A percentile compares a stretch with the other conserved stretches of the same genome.
phyloP scores from a whole-genome alignment of 176 grass and related monocot species.

The Elymus sibiricus region DNA sequence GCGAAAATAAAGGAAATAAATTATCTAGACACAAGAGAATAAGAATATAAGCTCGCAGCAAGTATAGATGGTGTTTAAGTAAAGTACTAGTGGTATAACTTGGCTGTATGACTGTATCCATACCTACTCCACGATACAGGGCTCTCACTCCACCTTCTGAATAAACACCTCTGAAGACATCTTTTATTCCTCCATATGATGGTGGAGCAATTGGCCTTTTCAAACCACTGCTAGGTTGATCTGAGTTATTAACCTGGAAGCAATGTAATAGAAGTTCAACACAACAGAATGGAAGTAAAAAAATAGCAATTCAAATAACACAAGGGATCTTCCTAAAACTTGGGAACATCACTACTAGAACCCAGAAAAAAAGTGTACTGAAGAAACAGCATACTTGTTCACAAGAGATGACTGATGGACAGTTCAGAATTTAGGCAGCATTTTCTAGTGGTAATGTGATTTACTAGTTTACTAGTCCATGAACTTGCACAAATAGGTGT shows the following conservation, averaged over 20 bases:
- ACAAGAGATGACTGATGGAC: background rate
- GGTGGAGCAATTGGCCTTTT: slow-evolving; percentile 47
- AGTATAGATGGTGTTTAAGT: background rate
- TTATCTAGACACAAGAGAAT: background rate
- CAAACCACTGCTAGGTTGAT: slow-evolving; percentile 39
- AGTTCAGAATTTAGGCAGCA: background rate
- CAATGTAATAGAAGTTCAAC: slow-evolving; percentile 21
- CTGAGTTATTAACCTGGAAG: slow-evolving; percentile 51
- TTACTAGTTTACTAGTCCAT: background rate
- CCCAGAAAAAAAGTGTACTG: background rate
- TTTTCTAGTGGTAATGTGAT: background rate
- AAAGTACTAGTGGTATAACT: background rate
- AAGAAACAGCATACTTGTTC: background rate
- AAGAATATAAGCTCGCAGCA: background rate
- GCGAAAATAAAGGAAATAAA: background rate
- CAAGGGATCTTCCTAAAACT: background rate
- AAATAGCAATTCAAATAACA: background rate
- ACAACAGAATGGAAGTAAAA: background rate
- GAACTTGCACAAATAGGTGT: background rate
- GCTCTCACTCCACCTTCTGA: slow-evolving; percentile 71
- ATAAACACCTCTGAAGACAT: slow-evolving; percentile 88
- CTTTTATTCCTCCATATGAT: slow-evolving; percentile 71
- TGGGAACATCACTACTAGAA: background rate
- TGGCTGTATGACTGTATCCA: background rate
- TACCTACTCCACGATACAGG: slow-evolving; percentile 95